Percentiles rank a stretch among this genome's conserved stretches.
phyloP scores from a whole-genome alignment of 1,139 yeast genomes.

The Pichia sp. region DNA sequence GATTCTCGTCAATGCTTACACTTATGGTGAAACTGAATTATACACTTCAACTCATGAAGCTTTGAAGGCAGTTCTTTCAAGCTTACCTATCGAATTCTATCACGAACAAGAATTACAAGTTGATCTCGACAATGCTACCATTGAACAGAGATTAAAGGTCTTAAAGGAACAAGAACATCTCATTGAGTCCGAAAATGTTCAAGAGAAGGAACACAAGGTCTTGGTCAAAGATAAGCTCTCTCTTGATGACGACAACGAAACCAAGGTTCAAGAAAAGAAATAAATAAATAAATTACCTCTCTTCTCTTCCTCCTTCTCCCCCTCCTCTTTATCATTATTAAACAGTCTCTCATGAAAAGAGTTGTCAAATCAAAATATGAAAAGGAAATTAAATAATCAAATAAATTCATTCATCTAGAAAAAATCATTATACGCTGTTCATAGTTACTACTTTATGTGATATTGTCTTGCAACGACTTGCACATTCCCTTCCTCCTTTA shows the following conservation, averaged over 20 bases:
- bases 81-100: constrained; percentile 91
- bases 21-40: constrained; percentile 72
- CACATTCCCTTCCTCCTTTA: no score
- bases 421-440: no score
- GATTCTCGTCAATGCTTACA: constrained; percentile 81
- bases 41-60: constrained; percentile 78
- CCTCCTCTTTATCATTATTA: not conserved
- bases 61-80: constrained; percentile 79
- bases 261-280: constrained; percentile 1
- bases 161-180: constrained; percentile 94
- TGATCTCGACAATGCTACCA: constrained; percentile 59
- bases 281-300: constrained; percentile 15
- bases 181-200: constrained; percentile 84
- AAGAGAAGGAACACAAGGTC: constrained; percentile 69
- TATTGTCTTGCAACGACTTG: no score
- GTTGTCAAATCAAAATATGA: no score
- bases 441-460: no score
- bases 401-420: no score
- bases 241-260: constrained; percentile 46
- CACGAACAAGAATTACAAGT: constrained; percentile 94
- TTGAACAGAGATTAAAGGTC: constrained; percentile 82
- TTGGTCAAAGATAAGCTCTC: constrained; percentile 79
- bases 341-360: not conserved
- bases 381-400: no score
- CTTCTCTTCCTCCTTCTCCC: no score